Evolutionary conservation across 2,329 filamentous ascomycete species (phyloP), one percentile per base, ranked within the genome.

Genomic region (Epichloe aotearoae): DNA sequence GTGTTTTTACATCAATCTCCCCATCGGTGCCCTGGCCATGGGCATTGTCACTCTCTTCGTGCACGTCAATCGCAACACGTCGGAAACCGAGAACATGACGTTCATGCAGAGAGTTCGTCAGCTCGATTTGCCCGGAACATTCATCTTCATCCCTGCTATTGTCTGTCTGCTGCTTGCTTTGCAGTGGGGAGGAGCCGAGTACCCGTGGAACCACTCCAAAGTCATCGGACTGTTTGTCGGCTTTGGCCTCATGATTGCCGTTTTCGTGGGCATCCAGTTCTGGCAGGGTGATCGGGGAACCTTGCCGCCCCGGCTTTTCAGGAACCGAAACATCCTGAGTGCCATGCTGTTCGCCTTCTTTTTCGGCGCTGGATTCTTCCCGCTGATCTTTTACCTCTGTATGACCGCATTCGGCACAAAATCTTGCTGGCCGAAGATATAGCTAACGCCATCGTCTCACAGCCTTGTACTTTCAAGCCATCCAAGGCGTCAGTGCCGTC

Each of bases 381-480:
- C 73, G 3, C 63, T 78, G 37, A 68, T 79, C 47, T 78, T 74
- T 59, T 79, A 77, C 52, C 63, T 77, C 7, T 71, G 72, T 74
- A 58, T 69, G 41, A 15, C 30, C 30, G 3, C 30, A 11, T 30
- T 30, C 30, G 10, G 11, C 30, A 11, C 30, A 30, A 30, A 30
- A 30, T 11, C 30, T 30, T 30, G 30, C 12, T 38, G 36, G 69
- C 59, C 14, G 19, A 42, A 42, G 0, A 15, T 2, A 8, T 38
- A 14, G 36, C 36, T 38, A n/a, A 38, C 36, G 44, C 23, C 17
- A 19, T 2, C 33, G 8, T 4, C 33, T 17, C 11, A 11, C 39
- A 73, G 72, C 74, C 3, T 64, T 76, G 17, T 76, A 74, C 59
- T 77, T 76, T 64, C 75, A 79, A 54, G 73, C 73, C 30, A 72